Evolutionary conservation across 805 yeast species (phyloP).

Genomic region (Hanseniaspora hatyaiensis): DNA sequence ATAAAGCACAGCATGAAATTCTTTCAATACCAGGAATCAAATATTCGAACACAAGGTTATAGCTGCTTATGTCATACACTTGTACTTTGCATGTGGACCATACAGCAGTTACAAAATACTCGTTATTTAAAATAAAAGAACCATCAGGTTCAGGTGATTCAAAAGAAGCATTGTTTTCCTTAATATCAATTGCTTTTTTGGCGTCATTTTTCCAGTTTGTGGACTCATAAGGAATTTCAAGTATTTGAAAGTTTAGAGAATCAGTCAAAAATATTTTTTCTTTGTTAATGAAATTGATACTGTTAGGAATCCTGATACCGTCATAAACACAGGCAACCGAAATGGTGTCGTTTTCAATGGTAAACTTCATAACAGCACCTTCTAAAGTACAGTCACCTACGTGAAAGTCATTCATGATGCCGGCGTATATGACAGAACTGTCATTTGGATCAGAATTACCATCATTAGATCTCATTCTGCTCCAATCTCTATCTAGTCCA

Average conservation of each 20-base stretch:
- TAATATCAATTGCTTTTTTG: constrained; percentile 31
- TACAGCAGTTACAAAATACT: constrained; percentile 52
- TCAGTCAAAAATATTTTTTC: constrained; percentile 42
- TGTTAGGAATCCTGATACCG: constrained; percentile 53
- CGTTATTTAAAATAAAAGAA: constrained; percentile 43
- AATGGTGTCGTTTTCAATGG: constrained; percentile 25
- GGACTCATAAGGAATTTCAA: constrained; percentile 27
- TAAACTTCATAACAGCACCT: constrained; percentile 44
- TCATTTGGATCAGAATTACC: constrained; percentile 73
- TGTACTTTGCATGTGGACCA: constrained; percentile 51
- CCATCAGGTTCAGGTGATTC: constrained; percentile 71
- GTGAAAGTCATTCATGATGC: constrained; percentile 60
- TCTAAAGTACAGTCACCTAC: constrained; percentile 31
- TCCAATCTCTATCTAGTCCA: constrained; percentile 20
- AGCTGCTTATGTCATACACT: constrained; percentile 32
- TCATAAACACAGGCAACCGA: constrained; percentile 21
- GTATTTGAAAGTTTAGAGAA: constrained; percentile 38
- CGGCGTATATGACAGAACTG: constrained; percentile 50
- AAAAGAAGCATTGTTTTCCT: constrained; percentile 18
- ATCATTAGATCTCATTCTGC: constrained; percentile 58
- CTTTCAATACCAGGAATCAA: constrained; percentile 46
- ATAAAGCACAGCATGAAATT: constrained; percentile 63
- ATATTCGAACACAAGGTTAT: constrained; percentile 41
- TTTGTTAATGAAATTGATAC: constrained; percentile 45
- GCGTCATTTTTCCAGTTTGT: constrained; percentile 34